Evolutionary conservation across 2,329 filamentous ascomycete species (phyloP), one percentile per base, ranked within the genome.

Genomic region (Cladosporium sp.): DNA sequence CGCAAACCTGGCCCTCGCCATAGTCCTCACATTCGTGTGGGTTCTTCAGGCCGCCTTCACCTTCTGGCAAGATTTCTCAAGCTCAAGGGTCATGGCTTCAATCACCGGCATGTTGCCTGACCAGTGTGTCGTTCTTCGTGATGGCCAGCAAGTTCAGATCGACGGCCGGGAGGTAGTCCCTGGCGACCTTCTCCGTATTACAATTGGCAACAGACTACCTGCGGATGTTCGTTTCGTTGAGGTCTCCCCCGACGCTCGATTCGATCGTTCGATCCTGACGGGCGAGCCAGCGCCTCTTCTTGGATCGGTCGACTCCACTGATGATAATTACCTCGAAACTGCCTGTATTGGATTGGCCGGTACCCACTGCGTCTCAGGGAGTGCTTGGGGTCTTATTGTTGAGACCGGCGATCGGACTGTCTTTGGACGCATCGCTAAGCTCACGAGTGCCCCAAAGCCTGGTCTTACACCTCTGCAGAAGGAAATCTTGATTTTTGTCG

Each of bases 31-130:
- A 1, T 78, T 81, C 5, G 86, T 91, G 7, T 91, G 86, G 84
- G 54, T 74, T 44, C 68, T 72, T n/a, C 73, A 77, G 51, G 74
- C 74, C 9, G 64, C 62, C 1, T 76, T 77, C 55, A 79, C 73
- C 2, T 90, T 89, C 70, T 75, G 70, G 66, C 72, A 74, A 55
- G 87, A 91, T 64, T 91, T 86, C 80, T 88, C 85, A 2, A 86
- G 85, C 0, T 85, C 80, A 1, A 74, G 83, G 4, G 86, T 89
- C 50, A 91, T 91, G 88, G 80, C 82, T 15, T 88, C 85, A 0
- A 91, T 91, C 64, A 87, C 84, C 42, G 84, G 79, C 15, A 88
- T 91, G 86, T 74, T 91, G n/a, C 87, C 87, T 0, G 86, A 89
- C 58, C 76, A 82, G 52, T 88, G 84, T 59, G 71, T 83, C 20